These are phyloP conservation scores for Yamadazyma insecticola DNA, from an alignment of 805 yeast species.

Conservation along the genomic window DNA sequence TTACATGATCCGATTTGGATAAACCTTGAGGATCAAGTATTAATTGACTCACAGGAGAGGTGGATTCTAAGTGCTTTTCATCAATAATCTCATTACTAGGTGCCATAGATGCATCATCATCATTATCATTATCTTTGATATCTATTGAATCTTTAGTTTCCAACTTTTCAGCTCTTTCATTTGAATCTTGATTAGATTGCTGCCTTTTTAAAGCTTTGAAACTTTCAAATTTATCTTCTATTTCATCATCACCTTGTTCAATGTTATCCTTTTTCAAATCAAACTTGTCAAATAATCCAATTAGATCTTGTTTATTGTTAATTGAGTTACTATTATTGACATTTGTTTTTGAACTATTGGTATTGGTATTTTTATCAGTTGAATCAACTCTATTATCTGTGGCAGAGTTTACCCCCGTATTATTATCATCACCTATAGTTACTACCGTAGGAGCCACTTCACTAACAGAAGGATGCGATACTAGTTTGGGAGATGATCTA, in stretches of 20 bases:
- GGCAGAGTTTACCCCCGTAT: too few relatives aligned
- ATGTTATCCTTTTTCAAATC: conserved; percentile 16
- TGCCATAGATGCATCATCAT: conserved; percentile 4
- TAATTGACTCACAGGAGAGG: background rate
- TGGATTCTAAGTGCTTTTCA: conserved; percentile 5
- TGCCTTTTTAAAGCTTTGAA: conserved; percentile 2
- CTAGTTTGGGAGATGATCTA: conserved; percentile 9
- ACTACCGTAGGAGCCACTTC: conserved; percentile 20
- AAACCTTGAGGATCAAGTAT: background rate
- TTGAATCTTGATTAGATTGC: too few relatives aligned
- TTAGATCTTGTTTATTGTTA: conserved; percentile 16
- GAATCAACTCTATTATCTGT: too few relatives aligned
- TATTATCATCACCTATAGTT: conserved; percentile 12
- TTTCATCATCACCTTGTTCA: conserved; percentile 8
- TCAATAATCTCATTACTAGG: too few relatives aligned
- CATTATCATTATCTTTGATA: background rate
- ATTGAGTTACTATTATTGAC: background rate
- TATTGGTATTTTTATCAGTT: too few relatives aligned
- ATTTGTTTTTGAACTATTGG: too few relatives aligned
- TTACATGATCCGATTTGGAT: background rate
- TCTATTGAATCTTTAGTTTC: too few relatives aligned
- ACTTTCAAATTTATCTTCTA: conserved; percentile 10
- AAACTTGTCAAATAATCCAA: conserved; percentile 32
- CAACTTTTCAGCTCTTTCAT: too few relatives aligned
- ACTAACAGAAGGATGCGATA: conserved; percentile 9